phyloP scores from a whole-genome alignment of 345 rosid genomes.

The Murraya koenigii region DNA sequence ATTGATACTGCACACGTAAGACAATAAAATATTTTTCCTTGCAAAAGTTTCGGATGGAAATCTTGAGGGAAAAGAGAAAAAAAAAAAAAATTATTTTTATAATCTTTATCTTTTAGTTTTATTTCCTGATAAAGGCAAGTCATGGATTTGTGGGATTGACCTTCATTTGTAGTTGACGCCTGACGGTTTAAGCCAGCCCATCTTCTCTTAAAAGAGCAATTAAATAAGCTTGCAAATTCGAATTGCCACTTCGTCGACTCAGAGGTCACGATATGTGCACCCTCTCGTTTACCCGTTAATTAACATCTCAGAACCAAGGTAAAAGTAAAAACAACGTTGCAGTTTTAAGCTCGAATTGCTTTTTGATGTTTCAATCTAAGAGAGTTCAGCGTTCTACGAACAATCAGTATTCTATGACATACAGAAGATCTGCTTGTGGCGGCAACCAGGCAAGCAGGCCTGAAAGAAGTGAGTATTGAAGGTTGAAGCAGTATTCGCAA shows the following conservation, averaged over 20 bases:
- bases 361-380: too few relatives aligned
- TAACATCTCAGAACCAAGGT: background rate
- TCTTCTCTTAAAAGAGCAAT: background rate
- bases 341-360: too few relatives aligned
- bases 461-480: background rate
- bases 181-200: background rate
- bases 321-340: too few relatives aligned
- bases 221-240: background rate
- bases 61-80: too few relatives aligned
- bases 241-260: too few relatives aligned
- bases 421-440: too few relatives aligned
- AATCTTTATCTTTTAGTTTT: too few relatives aligned
- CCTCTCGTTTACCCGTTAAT: background rate
- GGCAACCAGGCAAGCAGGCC: background rate
- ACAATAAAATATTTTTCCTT: too few relatives aligned
- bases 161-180: background rate
- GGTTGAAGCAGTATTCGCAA: background rate
- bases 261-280: background rate
- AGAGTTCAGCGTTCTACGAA: background rate
- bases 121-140: too few relatives aligned
- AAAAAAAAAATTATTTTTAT: too few relatives aligned
- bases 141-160: background rate
- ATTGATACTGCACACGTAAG: too few relatives aligned
- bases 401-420: background rate
- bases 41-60: too few relatives aligned